Conservation (phyloP, 2,329 filamentous ascomycete species). For the Thielaviopsis punctulata region DNA sequence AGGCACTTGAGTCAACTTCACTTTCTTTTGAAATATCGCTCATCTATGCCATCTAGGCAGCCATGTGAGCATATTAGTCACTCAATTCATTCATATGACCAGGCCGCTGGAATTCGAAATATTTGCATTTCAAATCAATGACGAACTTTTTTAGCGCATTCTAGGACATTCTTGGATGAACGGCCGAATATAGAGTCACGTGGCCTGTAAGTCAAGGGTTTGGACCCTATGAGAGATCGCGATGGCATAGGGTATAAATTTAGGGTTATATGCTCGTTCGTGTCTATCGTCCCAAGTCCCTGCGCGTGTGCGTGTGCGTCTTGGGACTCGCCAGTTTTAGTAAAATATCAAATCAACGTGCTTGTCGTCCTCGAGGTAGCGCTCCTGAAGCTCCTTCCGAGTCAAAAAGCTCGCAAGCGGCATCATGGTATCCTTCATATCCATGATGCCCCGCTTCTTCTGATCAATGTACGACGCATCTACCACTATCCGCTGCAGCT, state of each 20-base stretch:
- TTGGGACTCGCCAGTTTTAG: conserved; percentile 19
- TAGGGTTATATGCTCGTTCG: neutral
- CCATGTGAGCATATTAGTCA: too few species aligned
- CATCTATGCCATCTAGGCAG: too few species aligned
- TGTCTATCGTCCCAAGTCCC: neutral
- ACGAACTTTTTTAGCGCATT: too few species aligned
- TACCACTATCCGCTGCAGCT: conserved; percentile 64
- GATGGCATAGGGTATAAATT: neutral
- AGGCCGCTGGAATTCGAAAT: too few species aligned
- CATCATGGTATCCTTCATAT: conserved; percentile 85
- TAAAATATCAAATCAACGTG: conserved; percentile 49
- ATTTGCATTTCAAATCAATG: too few species aligned
- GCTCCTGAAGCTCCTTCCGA: conserved; percentile 50
- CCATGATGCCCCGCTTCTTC: conserved; percentile 84
- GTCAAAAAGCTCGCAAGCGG: conserved; percentile 62
- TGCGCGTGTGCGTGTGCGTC: neutral
- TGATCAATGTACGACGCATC: conserved; percentile 87
- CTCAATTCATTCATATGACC: too few species aligned
- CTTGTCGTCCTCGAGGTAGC: conserved; percentile 44
- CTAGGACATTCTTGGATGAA: too few species aligned
- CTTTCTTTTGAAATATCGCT: too few species aligned
- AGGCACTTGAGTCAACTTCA: too few species aligned
- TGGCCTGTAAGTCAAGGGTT: too few species aligned
- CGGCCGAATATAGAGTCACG: too few species aligned
- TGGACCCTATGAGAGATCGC: too few species aligned